Evolutionary conservation across 768 basidiomycete genomes (phyloP).

Genomic region (Tricholoma bakamatsutake): DNA sequence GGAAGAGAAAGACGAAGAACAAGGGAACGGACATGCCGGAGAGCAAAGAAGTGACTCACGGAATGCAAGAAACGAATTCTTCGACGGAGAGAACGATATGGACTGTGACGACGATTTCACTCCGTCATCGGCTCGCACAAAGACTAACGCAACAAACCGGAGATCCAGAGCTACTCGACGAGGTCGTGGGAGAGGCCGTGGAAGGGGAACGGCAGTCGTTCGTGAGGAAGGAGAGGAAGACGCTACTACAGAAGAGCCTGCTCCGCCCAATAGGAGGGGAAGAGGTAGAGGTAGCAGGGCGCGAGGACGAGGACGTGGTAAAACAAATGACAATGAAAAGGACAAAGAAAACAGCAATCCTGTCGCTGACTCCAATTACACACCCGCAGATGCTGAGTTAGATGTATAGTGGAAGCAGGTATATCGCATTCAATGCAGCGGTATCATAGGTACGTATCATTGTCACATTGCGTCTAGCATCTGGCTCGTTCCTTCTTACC

Average conservation of each 20-base stretch:
- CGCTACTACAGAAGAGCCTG: slow-evolving; percentile 25
- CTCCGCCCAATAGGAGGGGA: slow-evolving; percentile 27
- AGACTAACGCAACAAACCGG: slow-evolving; percentile 12
- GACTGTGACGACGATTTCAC: slow-evolving; percentile 40
- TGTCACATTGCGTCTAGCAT: not conserved
- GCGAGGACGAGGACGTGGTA: slow-evolving; percentile 29
- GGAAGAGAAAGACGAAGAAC: slow-evolving; percentile 46
- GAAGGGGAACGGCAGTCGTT: slow-evolving; percentile 23
- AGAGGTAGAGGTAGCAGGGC: slow-evolving; percentile 25
- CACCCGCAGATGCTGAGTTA: slow-evolving; percentile 11
- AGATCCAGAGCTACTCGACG: slow-evolving; percentile 29
- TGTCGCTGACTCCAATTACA: slow-evolving; percentile 10
- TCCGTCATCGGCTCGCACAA: not conserved
- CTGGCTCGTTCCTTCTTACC: not conserved
- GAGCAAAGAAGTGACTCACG: slow-evolving; percentile 49
- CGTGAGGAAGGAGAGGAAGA: slow-evolving; percentile 34
- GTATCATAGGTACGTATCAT: not conserved
- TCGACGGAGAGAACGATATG: slow-evolving; percentile 65
- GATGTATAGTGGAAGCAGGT: not conserved
- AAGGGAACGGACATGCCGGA: slow-evolving; percentile 47
- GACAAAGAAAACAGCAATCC: slow-evolving; percentile 26
- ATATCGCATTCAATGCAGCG: not conserved
- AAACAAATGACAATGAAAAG: slow-evolving; percentile 19
- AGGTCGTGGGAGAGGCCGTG: slow-evolving; percentile 28
- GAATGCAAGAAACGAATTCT: slow-evolving; percentile 61